These are phyloP conservation scores for Paraconiothyrium sp. DNA, from an alignment of 2,329 filamentous ascomycete genomes.

Conservation along the genomic window DNA sequence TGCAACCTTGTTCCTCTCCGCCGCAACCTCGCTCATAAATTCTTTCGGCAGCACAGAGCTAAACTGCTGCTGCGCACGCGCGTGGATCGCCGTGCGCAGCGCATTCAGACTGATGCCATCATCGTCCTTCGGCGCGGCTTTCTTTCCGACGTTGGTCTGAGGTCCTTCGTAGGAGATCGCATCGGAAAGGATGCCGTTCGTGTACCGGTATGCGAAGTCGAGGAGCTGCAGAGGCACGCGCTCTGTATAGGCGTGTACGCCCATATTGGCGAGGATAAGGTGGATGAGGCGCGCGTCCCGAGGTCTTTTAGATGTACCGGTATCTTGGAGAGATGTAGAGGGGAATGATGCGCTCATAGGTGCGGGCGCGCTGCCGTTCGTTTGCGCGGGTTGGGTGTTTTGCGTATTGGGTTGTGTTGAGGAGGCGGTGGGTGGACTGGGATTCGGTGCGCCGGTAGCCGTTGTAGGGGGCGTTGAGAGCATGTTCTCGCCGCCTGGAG, in stretches of 20 bases:
- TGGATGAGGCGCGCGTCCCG: constrained; percentile 83
- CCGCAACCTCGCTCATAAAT: constrained; percentile 76
- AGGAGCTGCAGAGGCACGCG: constrained; percentile 84
- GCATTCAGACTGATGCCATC: constrained; percentile 70
- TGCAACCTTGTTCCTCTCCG: constrained; percentile 57
- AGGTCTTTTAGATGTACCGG: constrained; percentile 62
- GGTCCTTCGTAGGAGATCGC: constrained; percentile 52
- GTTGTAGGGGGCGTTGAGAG: constrained; percentile 51
- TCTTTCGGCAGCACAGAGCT: constrained; percentile 73
- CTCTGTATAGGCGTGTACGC: constrained; percentile 81
- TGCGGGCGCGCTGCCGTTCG: constrained; percentile 30
- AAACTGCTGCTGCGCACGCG: constrained; percentile 75
- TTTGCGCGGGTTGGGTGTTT: constrained; percentile 28
- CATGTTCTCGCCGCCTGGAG: constrained; percentile 45
- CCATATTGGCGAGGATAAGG: constrained; percentile 79
- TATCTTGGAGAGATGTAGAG: constrained; percentile 44
- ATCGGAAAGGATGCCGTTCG: constrained; percentile 74
- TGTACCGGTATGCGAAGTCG: constrained; percentile 87
- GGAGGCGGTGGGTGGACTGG: constrained; percentile 40
- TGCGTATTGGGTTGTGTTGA: constrained; percentile 36
- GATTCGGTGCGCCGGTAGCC: constrained; percentile 38
- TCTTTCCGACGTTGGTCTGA: constrained; percentile 32
- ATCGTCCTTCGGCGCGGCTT: constrained; percentile 47
- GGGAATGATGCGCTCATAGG: constrained; percentile 40
- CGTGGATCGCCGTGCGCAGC: constrained; percentile 76